Evolutionary conservation across 805 yeast species (phyloP).

Genomic region (Pichia cephalocereana): DNA sequence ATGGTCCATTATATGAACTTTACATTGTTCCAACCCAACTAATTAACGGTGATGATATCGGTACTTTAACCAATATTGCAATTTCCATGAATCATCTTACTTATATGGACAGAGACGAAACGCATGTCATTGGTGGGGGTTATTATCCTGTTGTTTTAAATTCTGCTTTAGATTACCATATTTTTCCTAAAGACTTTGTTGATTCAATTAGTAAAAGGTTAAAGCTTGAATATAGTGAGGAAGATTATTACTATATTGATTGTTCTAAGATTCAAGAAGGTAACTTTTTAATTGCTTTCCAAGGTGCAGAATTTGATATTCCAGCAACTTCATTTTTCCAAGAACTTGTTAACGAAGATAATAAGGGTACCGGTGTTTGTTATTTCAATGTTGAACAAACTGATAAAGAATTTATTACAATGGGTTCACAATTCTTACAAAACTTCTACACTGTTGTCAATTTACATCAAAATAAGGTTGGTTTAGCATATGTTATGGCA

Average conservation of each 20-base stretch:
- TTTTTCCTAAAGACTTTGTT: conserved; percentile 27
- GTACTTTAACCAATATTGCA: conserved; percentile 1
- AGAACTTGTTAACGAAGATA: conserved; percentile 5
- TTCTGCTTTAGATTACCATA: conserved; percentile 41
- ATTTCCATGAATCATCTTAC: conserved; percentile 2
- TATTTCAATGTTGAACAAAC: conserved; percentile 26
- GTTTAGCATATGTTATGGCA: conserved; percentile 35
- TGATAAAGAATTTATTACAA: conserved; percentile 23
- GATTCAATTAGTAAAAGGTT: conserved; percentile 20
- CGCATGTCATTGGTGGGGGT: neutral
- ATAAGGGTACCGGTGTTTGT: conserved; percentile 21
- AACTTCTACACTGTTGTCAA: conserved; percentile 42
- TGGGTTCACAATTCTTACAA: conserved; percentile 40
- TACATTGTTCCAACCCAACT: conserved; percentile 1
- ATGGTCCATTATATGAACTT: conserved; percentile 35
- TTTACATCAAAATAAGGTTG: conserved; percentile 32
- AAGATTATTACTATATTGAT: conserved; percentile 35
- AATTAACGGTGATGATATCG: neutral
- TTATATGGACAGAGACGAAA: neutral
- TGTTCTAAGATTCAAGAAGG: conserved; percentile 25
- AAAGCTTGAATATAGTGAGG: conserved; percentile 29
- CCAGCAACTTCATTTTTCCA: conserved; percentile 26
- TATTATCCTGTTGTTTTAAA: conserved; percentile 32
- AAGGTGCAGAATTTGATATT: conserved; percentile 40
- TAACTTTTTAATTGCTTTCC: conserved; percentile 36